These are phyloP conservation scores for Boletellus ananas DNA, from an alignment of 768 basidiomycete genomes.

Conservation along the genomic window DNA sequence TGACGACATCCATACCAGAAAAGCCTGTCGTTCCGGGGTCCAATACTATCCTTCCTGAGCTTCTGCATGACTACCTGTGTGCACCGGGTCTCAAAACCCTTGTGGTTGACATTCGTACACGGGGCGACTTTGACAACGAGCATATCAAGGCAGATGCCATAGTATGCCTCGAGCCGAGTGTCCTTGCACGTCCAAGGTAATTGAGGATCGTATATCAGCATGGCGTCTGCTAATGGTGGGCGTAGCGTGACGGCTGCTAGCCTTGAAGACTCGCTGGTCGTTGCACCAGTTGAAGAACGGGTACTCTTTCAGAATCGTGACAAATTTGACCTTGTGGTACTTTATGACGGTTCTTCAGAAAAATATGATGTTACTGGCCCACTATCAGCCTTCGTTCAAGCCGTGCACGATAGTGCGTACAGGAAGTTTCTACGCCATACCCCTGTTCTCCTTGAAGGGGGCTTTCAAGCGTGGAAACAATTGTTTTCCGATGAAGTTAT, in stretches of 20 bases:
- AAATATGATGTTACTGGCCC: slow-evolving; percentile 49
- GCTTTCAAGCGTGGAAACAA: slow-evolving; percentile 75
- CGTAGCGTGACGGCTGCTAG: slow-evolving; percentile 58
- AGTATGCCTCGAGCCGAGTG: slow-evolving; percentile 82
- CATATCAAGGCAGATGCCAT: slow-evolving; percentile 66
- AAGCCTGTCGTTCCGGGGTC: slow-evolving; percentile 53
- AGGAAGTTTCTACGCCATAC: slow-evolving; percentile 65
- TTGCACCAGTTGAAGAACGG: slow-evolving; percentile 67
- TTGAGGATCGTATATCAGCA: slow-evolving; percentile 18
- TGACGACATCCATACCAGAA: slow-evolving; percentile 25
- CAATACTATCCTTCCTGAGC: slow-evolving; percentile 56
- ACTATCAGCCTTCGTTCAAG: slow-evolving; percentile 55
- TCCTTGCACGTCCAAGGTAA: slow-evolving; percentile 67
- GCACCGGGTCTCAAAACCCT: slow-evolving; percentile 54
- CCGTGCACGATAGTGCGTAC: slow-evolving; percentile 74
- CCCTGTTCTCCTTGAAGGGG: slow-evolving; percentile 83
- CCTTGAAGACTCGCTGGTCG: slow-evolving; percentile 71
- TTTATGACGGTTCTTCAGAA: slow-evolving; percentile 72
- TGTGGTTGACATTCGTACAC: slow-evolving; percentile 77
- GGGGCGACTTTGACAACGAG: slow-evolving; percentile 71
- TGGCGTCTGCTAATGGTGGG: slow-evolving; percentile 7
- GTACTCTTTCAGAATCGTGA: slow-evolving; percentile 80
- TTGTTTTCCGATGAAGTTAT: slow-evolving; percentile 45
- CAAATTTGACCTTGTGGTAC: slow-evolving; percentile 82
- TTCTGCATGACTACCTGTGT: slow-evolving; percentile 56